Evolutionary conservation across 768 basidiomycete genomes (phyloP).

Genomic region (Tephrocybe rancida): DNA sequence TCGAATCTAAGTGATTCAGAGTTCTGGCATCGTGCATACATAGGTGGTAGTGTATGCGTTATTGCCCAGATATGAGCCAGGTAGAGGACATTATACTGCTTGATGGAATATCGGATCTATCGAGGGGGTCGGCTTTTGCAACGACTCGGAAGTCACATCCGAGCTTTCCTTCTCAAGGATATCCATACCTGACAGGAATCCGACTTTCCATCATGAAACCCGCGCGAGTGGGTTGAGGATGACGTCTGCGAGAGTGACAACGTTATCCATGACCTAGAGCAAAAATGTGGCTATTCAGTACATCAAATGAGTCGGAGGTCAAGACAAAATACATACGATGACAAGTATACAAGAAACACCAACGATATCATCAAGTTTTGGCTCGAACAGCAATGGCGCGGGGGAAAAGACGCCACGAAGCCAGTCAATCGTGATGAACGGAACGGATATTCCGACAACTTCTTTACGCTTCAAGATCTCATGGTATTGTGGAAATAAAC

Average conservation of each 20-base stretch:
- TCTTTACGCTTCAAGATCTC: constrained; percentile 70
- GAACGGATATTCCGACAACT: constrained; percentile 68
- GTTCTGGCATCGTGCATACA: no score
- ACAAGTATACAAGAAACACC: constrained; percentile 65
- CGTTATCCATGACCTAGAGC: constrained; percentile 57
- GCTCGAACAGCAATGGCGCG: constrained; percentile 68
- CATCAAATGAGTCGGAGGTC: background rate
- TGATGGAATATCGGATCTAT: no score
- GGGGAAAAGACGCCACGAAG: constrained; percentile 71
- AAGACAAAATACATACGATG: constrained; percentile 41
- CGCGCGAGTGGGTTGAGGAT: constrained; percentile 65
- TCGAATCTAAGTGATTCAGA: no score
- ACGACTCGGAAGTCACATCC: no score
- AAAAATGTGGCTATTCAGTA: background rate
- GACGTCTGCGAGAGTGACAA: constrained; percentile 62
- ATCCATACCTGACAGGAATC: no score
- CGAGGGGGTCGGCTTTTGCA: no score
- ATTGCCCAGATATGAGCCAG: no score
- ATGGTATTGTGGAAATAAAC: constrained; percentile 64
- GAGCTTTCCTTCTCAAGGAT: no score
- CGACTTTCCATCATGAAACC: no score
- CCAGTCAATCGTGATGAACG: constrained; percentile 72
- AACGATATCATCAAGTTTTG: constrained; percentile 63
- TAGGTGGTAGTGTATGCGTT: no score
- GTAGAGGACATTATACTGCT: no score